Conservation (phyloP, 2,329 filamentous ascomycete genomes). For the Phaeosphaeriaceae sp. region DNA sequence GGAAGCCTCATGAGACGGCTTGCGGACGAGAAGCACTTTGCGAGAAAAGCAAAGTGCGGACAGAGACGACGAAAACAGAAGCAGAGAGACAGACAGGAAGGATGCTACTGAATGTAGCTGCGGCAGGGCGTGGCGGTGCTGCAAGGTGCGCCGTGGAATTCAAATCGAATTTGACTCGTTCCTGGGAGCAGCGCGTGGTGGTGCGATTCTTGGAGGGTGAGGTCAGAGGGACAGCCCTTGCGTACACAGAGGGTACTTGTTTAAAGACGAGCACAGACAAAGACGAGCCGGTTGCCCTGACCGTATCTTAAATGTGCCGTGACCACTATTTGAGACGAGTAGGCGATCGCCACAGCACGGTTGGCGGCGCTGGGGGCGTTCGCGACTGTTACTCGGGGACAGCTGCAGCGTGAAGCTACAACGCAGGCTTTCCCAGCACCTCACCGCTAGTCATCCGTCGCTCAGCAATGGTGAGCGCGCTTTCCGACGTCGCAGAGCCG, state of each 20-base stretch:
- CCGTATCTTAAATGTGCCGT: conserved; percentile 32
- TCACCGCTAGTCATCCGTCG: conserved; percentile 37
- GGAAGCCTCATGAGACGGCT: conserved; percentile 42
- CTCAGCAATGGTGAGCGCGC: conserved; percentile 15
- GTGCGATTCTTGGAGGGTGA: conserved; percentile 29
- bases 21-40: conserved; percentile 39
- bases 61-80: conserved; percentile 35
- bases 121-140: conserved; percentile 26
- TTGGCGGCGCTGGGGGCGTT: conserved; percentile 28
- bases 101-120: conserved; percentile 34
- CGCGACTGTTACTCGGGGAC: conserved; percentile 17
- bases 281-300: conserved; percentile 25
- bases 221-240: conserved; percentile 42
- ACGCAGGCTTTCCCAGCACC: conserved; percentile 33
- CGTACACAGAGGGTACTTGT: conserved; percentile 30
- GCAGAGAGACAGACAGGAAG: conserved; percentile 41
- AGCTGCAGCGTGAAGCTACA: conserved; percentile 36
- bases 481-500: conserved; percentile 23
- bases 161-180: conserved; percentile 39
- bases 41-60: conserved; percentile 44
- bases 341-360: conserved; percentile 37
- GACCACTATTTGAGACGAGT: conserved; percentile 28
- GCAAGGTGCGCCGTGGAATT: conserved; percentile 43
- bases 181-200: conserved; percentile 26
- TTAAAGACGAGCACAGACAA: conserved; percentile 35